Evolutionary conservation across 768 basidiomycete species (phyloP), one percentile per base, ranked within the genome.

Genomic region (Tulasnella sp.): DNA sequence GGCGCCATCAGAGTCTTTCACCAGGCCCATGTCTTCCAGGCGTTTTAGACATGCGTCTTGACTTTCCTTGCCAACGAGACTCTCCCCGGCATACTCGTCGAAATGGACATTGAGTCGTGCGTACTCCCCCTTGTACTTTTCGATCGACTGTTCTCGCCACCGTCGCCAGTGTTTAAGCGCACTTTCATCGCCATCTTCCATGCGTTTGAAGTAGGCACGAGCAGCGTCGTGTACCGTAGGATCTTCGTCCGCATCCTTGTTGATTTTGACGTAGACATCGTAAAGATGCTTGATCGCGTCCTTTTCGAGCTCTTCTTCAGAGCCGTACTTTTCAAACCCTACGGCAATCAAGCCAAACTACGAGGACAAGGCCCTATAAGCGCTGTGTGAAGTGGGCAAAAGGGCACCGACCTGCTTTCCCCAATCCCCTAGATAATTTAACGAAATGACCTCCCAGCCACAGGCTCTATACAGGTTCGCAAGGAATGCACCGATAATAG

Each of bases 381-480:
- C 36, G 57, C 29, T 3, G 12, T 12, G 32, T 25, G 6, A 14
- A 4, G 14, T 17, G 19, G 31, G 15, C 15, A 9, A 15, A 23
- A 9, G 25, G 0, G 15, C 25, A 42, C 75, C 67, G 36, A 90
- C 92, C 77, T 97, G 94, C 39, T 92, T 97, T 21, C 94, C 94
- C 94, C 93, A 98, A 66, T 97, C 94, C 2, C 94, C 94, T 14
- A 97, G 78, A 68, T 99, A 99, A 68, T 99, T 99, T 70, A 97
- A 73, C 1, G 85, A 77, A 35, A 79, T 69, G n/a, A 93, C 91
- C 6, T 90, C 79, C 92, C 90, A 98, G 14, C 94, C 93, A 64
- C 84, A 89, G 6, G 88, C 78, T 66, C 82, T 84, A 75, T 98
- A 94, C 39, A 97, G 64, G 70, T 97, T 97, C 8, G 79, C 74